phyloP scores from a whole-genome alignment of 331 rosid genomes.

The Arachis monticola region DNA sequence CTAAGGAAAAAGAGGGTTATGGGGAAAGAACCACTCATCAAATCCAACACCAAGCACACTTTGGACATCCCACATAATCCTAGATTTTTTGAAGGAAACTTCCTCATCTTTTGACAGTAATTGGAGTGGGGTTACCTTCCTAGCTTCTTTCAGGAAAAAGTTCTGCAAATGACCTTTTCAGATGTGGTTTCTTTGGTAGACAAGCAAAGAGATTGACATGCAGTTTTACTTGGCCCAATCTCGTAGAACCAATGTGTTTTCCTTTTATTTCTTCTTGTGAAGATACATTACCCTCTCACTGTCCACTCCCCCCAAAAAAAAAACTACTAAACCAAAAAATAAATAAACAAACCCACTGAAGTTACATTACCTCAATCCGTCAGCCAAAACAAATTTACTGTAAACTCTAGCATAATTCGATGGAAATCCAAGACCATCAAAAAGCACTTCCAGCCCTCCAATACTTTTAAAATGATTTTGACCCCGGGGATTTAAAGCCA shows the following conservation, averaged over 20 bases:
- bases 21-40: too few relatives aligned
- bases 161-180: neutral
- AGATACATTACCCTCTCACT: neutral
- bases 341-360: constrained; percentile 29
- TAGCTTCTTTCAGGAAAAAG: neutral
- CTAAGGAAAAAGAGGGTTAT: too few relatives aligned
- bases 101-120: neutral
- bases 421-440: constrained; percentile 96
- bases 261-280: neutral
- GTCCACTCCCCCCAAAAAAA: neutral
- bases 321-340: constrained; percentile 20
- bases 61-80: neutral
- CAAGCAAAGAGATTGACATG: neutral
- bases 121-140: neutral
- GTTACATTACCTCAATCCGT: constrained; percentile 65
- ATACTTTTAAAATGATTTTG: constrained; percentile 98
- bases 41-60: too few relatives aligned
- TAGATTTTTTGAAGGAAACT: neutral
- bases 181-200: neutral
- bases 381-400: constrained; percentile 49
- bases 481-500: constrained; percentile 85
- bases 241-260: neutral
- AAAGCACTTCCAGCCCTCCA: constrained; percentile 96
- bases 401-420: constrained; percentile 64
- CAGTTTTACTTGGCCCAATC: neutral